Evolutionary conservation across 2,329 filamentous ascomycete species (phyloP).

Genomic region (Penicillium sp.): DNA sequence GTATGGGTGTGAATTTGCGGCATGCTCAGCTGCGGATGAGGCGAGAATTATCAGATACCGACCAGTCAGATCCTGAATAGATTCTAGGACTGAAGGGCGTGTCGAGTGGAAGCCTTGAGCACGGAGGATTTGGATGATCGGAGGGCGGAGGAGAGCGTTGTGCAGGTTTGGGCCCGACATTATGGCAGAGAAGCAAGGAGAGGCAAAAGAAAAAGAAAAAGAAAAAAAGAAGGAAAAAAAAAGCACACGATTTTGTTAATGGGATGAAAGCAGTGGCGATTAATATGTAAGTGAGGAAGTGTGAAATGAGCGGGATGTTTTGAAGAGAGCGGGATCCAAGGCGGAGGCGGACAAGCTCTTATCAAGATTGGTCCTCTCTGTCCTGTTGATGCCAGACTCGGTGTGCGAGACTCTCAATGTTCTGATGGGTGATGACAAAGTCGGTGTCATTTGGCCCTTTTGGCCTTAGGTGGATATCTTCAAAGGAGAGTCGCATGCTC

Average conservation of each 20-base stretch:
- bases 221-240: no score
- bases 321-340: conserved; percentile 5
- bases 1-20: conserved; percentile 65
- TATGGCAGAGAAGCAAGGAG: conserved; percentile 17
- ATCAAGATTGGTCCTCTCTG: not conserved
- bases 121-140: conserved; percentile 85
- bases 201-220: no score
- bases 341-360: conserved; percentile 11
- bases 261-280: not conserved
- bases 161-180: conserved; percentile 57
- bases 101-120: conserved; percentile 86
- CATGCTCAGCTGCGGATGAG: conserved; percentile 68
- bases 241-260: not conserved
- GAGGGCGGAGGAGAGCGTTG: conserved; percentile 80
- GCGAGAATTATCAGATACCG: conserved; percentile 77
- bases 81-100: conserved; percentile 77
- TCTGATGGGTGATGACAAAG: not conserved
- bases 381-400: not conserved
- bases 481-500: not conserved
- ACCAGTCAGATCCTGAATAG: conserved; percentile 80
- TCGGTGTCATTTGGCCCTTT: not conserved
- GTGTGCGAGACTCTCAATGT: not conserved
- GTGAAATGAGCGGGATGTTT: no score
- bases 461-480: not conserved
- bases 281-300: not conserved